phyloP scores from a whole-genome alignment of 176 grass and related monocot species.

The Musa acuminata region DNA sequence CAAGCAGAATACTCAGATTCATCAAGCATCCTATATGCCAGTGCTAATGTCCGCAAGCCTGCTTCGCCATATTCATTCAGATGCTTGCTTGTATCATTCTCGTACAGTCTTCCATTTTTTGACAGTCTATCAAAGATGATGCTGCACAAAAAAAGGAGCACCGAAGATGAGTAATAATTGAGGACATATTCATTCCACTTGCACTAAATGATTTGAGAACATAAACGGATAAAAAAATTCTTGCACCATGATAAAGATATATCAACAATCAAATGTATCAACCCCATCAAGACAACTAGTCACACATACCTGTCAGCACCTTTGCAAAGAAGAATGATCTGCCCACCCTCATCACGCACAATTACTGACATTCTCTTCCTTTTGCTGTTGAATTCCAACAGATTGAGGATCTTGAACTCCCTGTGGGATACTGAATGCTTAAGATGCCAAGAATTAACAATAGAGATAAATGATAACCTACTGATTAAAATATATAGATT shows the following conservation, averaged over 20 bases:
- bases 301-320: constrained; percentile 76
- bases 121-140: constrained; percentile 94
- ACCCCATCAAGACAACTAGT: not conserved
- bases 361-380: constrained; percentile 98
- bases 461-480: not conserved
- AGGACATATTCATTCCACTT: not conserved
- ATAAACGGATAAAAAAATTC: not conserved
- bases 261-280: not conserved
- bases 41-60: constrained; percentile 74
- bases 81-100: constrained; percentile 67
- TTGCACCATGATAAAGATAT: constrained; percentile 9
- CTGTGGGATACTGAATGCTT: constrained; percentile 33
- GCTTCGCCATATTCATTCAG: constrained; percentile 91
- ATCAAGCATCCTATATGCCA: constrained; percentile 75
- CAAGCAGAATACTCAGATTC: constrained; percentile 87
- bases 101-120: constrained; percentile 75
- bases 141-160: constrained; percentile 22
- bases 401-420: constrained; percentile 99
- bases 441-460: constrained; percentile 3
- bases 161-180: not conserved
- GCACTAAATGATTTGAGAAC: not conserved
- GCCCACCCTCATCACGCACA: constrained; percentile 74
- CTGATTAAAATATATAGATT: constrained; percentile 14
- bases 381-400: constrained; percentile 99
- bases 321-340: constrained; percentile 93